phyloP scores from a whole-genome alignment of 495 filamentous ascomycete genomes.

The Trichoderma erinaceum region DNA sequence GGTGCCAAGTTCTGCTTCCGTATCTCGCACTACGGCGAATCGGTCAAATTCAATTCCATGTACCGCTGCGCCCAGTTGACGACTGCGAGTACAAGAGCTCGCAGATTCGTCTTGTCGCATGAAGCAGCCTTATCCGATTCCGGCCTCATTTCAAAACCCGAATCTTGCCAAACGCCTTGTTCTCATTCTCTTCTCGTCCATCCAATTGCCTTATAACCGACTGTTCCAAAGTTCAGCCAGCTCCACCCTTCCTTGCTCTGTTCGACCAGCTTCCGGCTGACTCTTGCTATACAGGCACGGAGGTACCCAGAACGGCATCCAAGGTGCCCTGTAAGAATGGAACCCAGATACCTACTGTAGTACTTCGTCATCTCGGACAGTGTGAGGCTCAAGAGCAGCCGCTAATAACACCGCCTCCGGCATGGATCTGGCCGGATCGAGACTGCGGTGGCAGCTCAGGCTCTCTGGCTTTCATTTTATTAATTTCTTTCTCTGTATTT shows the following conservation, averaged over 20 bases:
- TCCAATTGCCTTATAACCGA: background rate
- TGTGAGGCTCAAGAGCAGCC: background rate
- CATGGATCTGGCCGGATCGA: background rate
- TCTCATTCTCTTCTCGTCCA: background rate
- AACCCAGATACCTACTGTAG: background rate
- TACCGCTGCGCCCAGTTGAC: background rate
- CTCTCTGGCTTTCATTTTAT: too few relatives aligned
- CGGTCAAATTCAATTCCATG: background rate
- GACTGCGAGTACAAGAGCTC: background rate
- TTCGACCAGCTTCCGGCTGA: background rate
- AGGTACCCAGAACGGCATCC: background rate
- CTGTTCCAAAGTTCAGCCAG: slow-evolving; percentile 1
- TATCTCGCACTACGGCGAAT: background rate
- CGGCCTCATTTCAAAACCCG: background rate
- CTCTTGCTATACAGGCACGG: background rate
- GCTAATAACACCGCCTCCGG: background rate
- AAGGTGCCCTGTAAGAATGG: background rate
- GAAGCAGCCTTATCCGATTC: slow-evolving; percentile 6
- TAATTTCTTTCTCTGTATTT: too few relatives aligned
- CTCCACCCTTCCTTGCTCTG: slow-evolving; percentile 9
- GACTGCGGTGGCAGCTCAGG: background rate
- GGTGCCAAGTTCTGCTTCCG: background rate
- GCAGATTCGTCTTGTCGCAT: background rate
- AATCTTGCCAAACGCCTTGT: background rate
- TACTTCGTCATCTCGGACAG: background rate